Evolutionary conservation across 495 filamentous ascomycete species (phyloP).

Genomic region (Tuber borchii): DNA sequence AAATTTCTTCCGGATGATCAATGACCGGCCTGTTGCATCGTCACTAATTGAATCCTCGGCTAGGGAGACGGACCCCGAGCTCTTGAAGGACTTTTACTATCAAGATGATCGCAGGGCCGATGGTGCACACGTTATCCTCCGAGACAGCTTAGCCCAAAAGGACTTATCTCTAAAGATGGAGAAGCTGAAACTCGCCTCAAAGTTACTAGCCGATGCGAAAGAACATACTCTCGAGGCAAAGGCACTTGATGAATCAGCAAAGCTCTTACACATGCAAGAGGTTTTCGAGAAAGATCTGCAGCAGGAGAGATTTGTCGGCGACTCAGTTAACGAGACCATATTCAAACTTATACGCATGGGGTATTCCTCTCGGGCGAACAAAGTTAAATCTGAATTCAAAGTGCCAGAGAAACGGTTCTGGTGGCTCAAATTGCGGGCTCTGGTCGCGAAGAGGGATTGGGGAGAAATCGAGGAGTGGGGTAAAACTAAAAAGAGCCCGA

Average conservation of each 20-base stretch:
- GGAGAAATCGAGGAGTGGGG: conserved; percentile 80
- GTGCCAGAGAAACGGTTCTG: conserved; percentile 80
- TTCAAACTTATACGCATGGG: conserved; percentile 71
- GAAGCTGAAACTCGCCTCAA: conserved; percentile 77
- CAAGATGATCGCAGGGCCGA: conserved; percentile 92
- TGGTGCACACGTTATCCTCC: conserved; percentile 76
- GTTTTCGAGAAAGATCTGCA: conserved; percentile 70
- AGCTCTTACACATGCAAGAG: conserved; percentile 77
- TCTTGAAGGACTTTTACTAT: conserved; percentile 94
- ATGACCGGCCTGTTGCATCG: conserved; percentile 74
- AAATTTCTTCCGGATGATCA: conserved; percentile 88
- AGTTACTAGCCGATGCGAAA: conserved; percentile 74
- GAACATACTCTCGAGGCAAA: conserved; percentile 70
- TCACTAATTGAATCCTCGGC: conserved; percentile 84
- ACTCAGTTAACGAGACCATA: conserved; percentile 83
- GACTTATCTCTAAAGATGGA: conserved; percentile 52
- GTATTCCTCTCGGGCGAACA: conserved; percentile 71
- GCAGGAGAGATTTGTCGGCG: conserved; percentile 62
- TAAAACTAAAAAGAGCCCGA: conserved; percentile 69
- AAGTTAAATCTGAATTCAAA: conserved; percentile 84
- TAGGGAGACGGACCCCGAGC: conserved; percentile 63
- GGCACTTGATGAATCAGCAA: conserved; percentile 66
- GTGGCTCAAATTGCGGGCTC: conserved; percentile 84
- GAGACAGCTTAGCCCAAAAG: conserved; percentile 52
- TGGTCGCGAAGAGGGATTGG: conserved; percentile 86